Evolutionary conservation across 441 rosid species (phyloP).

Genomic region (Aquilaria agallochum): DNA sequence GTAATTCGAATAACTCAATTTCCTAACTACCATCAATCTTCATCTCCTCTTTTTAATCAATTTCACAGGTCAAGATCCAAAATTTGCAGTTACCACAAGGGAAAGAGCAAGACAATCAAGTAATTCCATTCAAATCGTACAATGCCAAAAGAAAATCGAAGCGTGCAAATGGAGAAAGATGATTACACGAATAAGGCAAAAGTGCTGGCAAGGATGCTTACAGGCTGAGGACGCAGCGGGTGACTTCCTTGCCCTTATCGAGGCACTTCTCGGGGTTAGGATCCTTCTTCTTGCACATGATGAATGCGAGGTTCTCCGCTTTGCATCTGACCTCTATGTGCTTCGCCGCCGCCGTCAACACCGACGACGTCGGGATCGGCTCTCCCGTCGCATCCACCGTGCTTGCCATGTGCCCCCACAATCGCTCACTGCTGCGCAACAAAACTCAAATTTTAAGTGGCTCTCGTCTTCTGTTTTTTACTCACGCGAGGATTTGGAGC

Average conservation of each 20-base stretch:
- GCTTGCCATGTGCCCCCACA: conserved; percentile 47
- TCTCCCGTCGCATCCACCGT: conserved; percentile 71
- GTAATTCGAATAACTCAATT: no score
- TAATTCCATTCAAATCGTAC: no score
- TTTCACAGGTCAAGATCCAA: no score
- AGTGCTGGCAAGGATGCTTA: conserved; percentile 26
- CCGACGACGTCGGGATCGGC: conserved; percentile 94
- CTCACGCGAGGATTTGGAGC: no score
- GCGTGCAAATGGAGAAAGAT: no score
- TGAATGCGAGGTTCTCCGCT: conserved; percentile 75
- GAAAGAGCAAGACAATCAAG: no score
- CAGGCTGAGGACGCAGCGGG: conserved; percentile 91
- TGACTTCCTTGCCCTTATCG: conserved; percentile 88
- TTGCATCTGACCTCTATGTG: conserved; percentile 68
- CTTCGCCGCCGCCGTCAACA: conserved; percentile 83
- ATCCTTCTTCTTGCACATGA: conserved; percentile 94
- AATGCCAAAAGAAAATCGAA: no score
- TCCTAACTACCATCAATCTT: no score
- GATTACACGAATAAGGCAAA: no score
- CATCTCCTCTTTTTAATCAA: no score
- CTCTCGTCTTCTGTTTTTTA: no score
- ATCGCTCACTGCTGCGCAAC: conserved; percentile 1
- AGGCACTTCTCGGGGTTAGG: conserved; percentile 98
- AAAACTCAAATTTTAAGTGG: not conserved
- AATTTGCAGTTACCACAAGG: no score